phyloP scores from a whole-genome alignment of 768 basidiomycete genomes.

The Hericium alpestre region DNA sequence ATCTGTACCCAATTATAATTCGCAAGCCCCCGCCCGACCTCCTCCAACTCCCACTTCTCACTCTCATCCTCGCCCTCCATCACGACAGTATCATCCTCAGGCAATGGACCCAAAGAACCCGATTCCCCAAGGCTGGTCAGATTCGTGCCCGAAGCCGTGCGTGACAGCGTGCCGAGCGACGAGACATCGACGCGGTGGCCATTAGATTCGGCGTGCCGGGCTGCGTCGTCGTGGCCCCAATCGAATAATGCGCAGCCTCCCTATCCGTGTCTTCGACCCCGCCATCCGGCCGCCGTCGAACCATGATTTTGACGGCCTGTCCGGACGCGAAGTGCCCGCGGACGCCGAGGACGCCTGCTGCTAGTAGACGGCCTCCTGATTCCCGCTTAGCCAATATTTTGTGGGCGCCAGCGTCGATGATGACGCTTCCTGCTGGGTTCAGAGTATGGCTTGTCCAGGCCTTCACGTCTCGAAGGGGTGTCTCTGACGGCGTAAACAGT shows the following conservation, averaged over 20 bases:
- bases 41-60: slow-evolving; percentile 62
- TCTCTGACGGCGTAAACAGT: slow-evolving; percentile 63
- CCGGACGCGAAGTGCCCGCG: slow-evolving; percentile 87
- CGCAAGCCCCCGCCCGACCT: slow-evolving; percentile 89
- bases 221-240: slow-evolving; percentile 34
- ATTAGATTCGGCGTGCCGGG: slow-evolving; percentile 39
- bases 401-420: slow-evolving; percentile 86
- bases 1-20: slow-evolving; percentile 96
- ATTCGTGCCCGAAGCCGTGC: slow-evolving; percentile 7
- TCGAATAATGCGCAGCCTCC: slow-evolving; percentile 22
- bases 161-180: slow-evolving; percentile 9
- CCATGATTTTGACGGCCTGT: slow-evolving; percentile 82
- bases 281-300: slow-evolving; percentile 28
- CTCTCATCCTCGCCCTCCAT: slow-evolving; percentile 26
- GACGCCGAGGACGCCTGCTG: slow-evolving; percentile 82
- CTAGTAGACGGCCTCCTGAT: slow-evolving; percentile 84
- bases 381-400: slow-evolving; percentile 74
- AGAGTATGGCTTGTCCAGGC: slow-evolving; percentile 97
- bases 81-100: slow-evolving; percentile 19
- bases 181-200: background rate
- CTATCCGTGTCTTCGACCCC: slow-evolving; percentile 13
- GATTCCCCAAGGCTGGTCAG: background rate
- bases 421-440: slow-evolving; percentile 75
- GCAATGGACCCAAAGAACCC: slow-evolving; percentile 7
- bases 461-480: slow-evolving; percentile 79